Evolutionary conservation across 2,329 filamentous ascomycete genomes (phyloP), one percentile per base, ranked within the genome.

Genomic region (Chrysoporthe cubensis): DNA sequence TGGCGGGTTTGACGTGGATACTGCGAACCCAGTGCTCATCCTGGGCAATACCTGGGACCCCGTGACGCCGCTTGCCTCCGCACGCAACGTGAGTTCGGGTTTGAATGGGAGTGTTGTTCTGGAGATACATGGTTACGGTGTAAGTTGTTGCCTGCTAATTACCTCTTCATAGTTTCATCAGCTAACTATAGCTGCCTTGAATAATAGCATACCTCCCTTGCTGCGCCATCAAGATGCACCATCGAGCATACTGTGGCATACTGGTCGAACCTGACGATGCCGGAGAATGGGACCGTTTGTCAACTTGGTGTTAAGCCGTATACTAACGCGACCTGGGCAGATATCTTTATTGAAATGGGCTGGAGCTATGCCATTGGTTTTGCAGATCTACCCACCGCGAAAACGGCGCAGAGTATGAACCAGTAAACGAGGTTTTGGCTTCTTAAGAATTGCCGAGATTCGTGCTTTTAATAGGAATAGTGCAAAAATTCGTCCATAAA

Each of bases 91-190:
- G 18, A 59, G 56, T 32, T 59, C 32, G 32, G 56, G 56, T 14
- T 59, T 59, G 3, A 13, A 59, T n/a, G 13, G 32, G 18, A 59
- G 56, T 59, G 56, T 59, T 40, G 56, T 59, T 18, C 56, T 59
- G 14, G 56, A 59, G 14, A 26, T 59, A 37, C 34, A 59, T 59
- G 56, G 56, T 9, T 59, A 59, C 32, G 34, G 32, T 26, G 56
- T 59, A 40, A 40, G 56, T 59, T 16, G 3, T 40, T 52, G 48
- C 21, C 21, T 32, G 11, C 4, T 50, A 26, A 32, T 32, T 26
- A 21, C 3, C 4, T 52, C 4, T 4, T 26, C 9, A 26, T 6
- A 14, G 21, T 52, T 52, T 4, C 21, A 52, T 26, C 6, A 52
- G 48, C 21, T 52, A 21, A 52, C 48, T 18, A 14, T 21, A 11